Conservation (phyloP, 305 asterid genomes). For the Fraxinus sp. region DNA sequence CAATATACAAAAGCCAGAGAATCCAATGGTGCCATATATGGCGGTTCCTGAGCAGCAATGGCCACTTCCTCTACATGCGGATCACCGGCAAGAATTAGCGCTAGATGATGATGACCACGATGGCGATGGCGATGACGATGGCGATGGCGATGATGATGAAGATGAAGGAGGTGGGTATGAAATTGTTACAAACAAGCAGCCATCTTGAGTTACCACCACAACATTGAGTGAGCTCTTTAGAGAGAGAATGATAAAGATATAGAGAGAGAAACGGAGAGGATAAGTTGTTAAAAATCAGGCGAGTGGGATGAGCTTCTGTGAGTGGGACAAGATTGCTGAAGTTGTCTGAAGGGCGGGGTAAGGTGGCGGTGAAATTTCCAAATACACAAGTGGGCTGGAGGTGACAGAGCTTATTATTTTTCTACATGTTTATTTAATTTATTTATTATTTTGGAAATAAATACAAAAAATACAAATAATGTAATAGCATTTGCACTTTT, state of each 20-base stretch:
- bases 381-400: neutral
- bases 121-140: conserved; percentile 14
- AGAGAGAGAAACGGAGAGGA: neutral
- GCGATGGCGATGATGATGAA: conserved; percentile 9
- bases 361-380: neutral
- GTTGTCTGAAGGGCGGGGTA: neutral
- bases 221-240: neutral
- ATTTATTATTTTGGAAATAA: neutral
- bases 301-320: neutral
- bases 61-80: conserved; percentile 27
- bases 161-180: conserved; percentile 7
- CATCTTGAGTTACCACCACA: neutral
- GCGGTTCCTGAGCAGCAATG: conserved; percentile 45
- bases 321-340: neutral
- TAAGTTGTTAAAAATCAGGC: neutral
- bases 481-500: neutral
- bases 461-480: neutral
- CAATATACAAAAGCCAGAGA: conserved; percentile 7
- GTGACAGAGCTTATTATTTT: neutral
- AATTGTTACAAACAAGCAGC: neutral
- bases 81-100: conserved; percentile 9
- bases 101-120: conserved; percentile 34
- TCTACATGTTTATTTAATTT: neutral
- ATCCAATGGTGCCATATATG: conserved; percentile 40
- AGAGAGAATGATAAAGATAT: neutral